Conservation (phyloP, 23 red algal genomes). For the Gracilaria domingensis region DNA sequence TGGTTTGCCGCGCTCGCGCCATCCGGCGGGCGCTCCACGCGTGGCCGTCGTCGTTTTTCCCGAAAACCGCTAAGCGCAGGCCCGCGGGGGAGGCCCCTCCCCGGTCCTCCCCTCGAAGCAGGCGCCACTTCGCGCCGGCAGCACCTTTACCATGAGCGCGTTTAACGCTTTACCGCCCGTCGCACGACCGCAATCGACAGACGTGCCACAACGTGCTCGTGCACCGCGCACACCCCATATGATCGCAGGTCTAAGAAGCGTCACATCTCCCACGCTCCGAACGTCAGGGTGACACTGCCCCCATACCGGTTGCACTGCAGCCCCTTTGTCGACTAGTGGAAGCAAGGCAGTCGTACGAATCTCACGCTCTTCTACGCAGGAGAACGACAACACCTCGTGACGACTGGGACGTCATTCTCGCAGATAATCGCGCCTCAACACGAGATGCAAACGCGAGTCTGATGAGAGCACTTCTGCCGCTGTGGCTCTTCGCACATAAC, state of each 20-base stretch:
- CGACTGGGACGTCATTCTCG: slow-evolving; percentile 36
- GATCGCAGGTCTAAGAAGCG: not conserved
- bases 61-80: too few relatives aligned
- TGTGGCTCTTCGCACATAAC: slow-evolving; percentile 70
- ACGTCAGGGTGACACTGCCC: slow-evolving; percentile 6
- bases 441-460: not conserved
- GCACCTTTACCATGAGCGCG: slow-evolving; percentile 21
- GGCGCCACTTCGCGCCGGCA: too few relatives aligned
- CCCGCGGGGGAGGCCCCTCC: too few relatives aligned
- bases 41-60: too few relatives aligned
- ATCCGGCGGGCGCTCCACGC: not conserved
- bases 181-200: not conserved
- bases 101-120: too few relatives aligned
- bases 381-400: slow-evolving; percentile 19
- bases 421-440: slow-evolving; percentile 37
- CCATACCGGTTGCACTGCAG: slow-evolving; percentile 16
- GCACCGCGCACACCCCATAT: slow-evolving; percentile 2
- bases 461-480: slow-evolving; percentile 69
- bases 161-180: not conserved
- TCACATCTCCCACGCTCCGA: not conserved
- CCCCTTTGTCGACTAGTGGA: slow-evolving; percentile 35
- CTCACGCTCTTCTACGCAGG: slow-evolving; percentile 22
- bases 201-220: not conserved
- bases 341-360: not conserved
- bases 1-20: too few relatives aligned